A percentile compares a stretch with the other conserved stretches of the same genome.
Evolutionary conservation across 2,329 filamentous ascomycete genomes (phyloP).

Genomic region (Trichoderma cornu-damae): DNA sequence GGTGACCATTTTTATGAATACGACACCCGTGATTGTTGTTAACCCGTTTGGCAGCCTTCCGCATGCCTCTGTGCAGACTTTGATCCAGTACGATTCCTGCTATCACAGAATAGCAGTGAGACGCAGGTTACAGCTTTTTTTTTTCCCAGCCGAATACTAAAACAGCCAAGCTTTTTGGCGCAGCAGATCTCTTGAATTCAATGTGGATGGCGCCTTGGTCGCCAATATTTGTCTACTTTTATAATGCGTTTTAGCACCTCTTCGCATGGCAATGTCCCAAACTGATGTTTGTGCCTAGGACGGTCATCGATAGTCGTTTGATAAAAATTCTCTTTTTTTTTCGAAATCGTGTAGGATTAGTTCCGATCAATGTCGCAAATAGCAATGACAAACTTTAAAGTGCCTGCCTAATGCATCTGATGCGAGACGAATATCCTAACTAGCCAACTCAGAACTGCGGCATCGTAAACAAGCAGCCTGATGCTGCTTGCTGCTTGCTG

Average conservation of each 20-base stretch:
- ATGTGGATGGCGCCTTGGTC: conserved; percentile 17
- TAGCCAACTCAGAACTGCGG: not conserved
- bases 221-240: not conserved
- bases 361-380: conserved; percentile 11
- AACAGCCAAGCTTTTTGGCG: conserved; percentile 14
- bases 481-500: no score
- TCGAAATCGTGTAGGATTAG: conserved; percentile 10
- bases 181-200: conserved; percentile 16
- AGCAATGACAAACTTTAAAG: conserved; percentile 1
- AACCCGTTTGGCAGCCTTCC: not conserved
- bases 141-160: conserved; percentile 16
- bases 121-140: conserved; percentile 6
- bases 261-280: conserved; percentile 15
- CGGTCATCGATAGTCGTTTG: conserved; percentile 15
- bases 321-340: conserved; percentile 4
- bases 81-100: conserved; percentile 13
- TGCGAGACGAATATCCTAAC: not conserved
- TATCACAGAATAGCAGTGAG: conserved; percentile 5
- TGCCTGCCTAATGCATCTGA: not conserved
- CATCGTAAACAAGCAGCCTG: not conserved
- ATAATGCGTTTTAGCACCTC: conserved; percentile 13
- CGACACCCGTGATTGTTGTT: not conserved
- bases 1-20: conserved; percentile 23
- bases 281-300: conserved; percentile 20
- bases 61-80: conserved; percentile 3